phyloP scores from a whole-genome alignment of 1,284 basidiomycete species.

The Anthracocystis setariae region DNA sequence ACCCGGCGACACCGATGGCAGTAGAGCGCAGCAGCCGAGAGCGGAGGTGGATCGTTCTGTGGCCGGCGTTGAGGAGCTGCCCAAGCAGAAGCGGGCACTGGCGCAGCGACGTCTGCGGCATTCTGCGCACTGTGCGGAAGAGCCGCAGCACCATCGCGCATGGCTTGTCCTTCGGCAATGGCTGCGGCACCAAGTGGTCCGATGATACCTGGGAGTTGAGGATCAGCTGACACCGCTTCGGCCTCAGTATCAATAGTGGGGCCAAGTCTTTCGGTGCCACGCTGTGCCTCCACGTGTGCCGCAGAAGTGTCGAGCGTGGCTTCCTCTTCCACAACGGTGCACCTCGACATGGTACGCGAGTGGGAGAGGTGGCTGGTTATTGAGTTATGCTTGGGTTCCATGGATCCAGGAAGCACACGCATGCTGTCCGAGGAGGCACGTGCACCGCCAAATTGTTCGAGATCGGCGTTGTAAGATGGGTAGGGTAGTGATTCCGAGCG shows the following conservation, averaged over 20 bases:
- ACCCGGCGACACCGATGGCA: conserved; percentile 70
- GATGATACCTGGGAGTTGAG: conserved; percentile 23
- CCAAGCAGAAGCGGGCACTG: conserved; percentile 20
- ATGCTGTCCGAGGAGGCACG: conserved; percentile 44
- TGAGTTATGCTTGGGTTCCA: conserved; percentile 22
- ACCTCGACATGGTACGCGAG: conserved; percentile 8
- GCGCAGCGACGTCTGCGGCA: neutral
- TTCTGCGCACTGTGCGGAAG: neutral
- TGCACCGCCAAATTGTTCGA: conserved; percentile 32
- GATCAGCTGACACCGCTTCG: conserved; percentile 5
- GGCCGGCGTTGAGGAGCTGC: conserved; percentile 24
- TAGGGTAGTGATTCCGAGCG: conserved; percentile 17
- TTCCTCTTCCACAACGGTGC: conserved; percentile 11
- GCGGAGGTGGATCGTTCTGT: conserved; percentile 27
- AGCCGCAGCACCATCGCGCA: conserved; percentile 4
- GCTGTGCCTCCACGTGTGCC: conserved; percentile 14
- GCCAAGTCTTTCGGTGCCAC: neutral
- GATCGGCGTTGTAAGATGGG: conserved; percentile 30
- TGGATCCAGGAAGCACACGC: conserved; percentile 44
- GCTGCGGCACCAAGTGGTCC: conserved; percentile 23
- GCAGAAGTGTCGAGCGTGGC: conserved; percentile 9
- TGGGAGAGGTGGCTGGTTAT: conserved; percentile 9
- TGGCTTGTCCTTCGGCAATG: conserved; percentile 14
- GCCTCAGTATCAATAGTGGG: conserved; percentile 3
- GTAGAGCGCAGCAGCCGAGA: conserved; percentile 47